Conservation (phyloP, 2,329 filamentous ascomycete genomes). For the Aspergillus tubingensis region DNA sequence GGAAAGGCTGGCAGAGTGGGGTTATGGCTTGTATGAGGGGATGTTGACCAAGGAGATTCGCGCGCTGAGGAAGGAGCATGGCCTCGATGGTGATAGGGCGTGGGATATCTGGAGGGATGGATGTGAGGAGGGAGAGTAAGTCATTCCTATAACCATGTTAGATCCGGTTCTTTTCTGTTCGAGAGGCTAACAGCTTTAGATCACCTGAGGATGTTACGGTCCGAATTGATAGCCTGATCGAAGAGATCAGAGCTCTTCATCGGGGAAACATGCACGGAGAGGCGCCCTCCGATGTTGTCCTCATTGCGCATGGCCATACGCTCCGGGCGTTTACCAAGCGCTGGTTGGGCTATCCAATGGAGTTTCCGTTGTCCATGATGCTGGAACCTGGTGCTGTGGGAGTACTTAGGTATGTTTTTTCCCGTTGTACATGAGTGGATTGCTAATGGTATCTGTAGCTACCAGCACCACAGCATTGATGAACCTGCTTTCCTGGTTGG, state of each 20-base stretch:
- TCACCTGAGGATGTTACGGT: slow-evolving; percentile 41
- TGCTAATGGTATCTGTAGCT: slow-evolving; percentile 24
- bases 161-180: not conserved
- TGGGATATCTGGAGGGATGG: slow-evolving; percentile 64
- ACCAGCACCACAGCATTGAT: slow-evolving; percentile 41
- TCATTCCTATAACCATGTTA: not conserved
- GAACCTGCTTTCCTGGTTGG: slow-evolving; percentile 47
- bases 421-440: not conserved
- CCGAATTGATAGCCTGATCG: slow-evolving; percentile 47
- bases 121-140: slow-evolving; percentile 58
- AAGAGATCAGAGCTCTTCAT: slow-evolving; percentile 45
- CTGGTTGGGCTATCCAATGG: slow-evolving; percentile 48
- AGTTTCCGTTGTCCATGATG: slow-evolving; percentile 47
- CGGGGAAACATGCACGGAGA: slow-evolving; percentile 43
- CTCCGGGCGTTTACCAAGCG: slow-evolving; percentile 51
- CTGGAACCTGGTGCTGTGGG: slow-evolving; percentile 48
- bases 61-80: slow-evolving; percentile 46
- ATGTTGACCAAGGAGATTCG: slow-evolving; percentile 55
- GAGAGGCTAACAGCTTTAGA: slow-evolving; percentile 19
- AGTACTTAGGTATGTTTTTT: slow-evolving; percentile 39
- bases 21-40: slow-evolving; percentile 65
- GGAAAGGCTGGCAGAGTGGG: slow-evolving; percentile 60
- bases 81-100: slow-evolving; percentile 49
- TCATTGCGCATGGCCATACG: slow-evolving; percentile 49
- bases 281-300: slow-evolving; percentile 40